Evolutionary conservation across 106 monocot genomes (phyloP), one percentile per base, ranked within the genome.

Genomic region (Cymbidium sinense): DNA sequence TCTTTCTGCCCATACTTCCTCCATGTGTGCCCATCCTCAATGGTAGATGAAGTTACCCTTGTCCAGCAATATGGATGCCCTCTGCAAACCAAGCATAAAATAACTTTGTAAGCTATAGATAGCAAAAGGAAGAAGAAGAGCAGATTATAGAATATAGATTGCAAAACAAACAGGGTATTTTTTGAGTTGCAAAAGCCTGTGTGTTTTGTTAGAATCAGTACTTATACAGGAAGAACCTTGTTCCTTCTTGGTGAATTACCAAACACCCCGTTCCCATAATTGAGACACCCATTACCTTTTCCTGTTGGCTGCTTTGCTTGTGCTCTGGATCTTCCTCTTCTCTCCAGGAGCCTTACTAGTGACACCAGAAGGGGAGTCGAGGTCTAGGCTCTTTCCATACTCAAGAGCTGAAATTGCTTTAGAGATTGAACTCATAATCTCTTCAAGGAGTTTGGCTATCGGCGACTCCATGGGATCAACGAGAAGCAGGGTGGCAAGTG

Each of bases 1-100:
- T 70, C 71, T 64, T 90, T 93, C 82, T 90, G 93, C 61, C 93
- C 93, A 73, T 93, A 93, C 77, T 93, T 93, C 33, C 93, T 79
- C 93, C 93, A 93, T 23, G 75, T 55, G 11, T 83, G 76, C 0
- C 85, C 90, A 77, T 93, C 93, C 0, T 88, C 81, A 12, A 83
- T 44, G 5, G 78, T 86, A 5, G 74, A 50, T 5, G 86, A 30
- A 44, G 27, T 54, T 0, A 75, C 64, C 51, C 27, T 82, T 44
- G n/a, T 82, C 21, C 44, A 74, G 27, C 78, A n/a, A 73, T 71
- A 78, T 20, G 75, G 58, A 5, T 75, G 44, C 25, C 69, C 47
- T 50, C 87, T 93, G 78, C 35, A 80, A 64, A 17, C 11, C 43
- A 78, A 62, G 13, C 71, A 37, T 17, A 29, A 7, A 64, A 43